Evolutionary conservation across 352 stramenopile species (phyloP).

Genomic region (Phytophthora sansomeana): DNA sequence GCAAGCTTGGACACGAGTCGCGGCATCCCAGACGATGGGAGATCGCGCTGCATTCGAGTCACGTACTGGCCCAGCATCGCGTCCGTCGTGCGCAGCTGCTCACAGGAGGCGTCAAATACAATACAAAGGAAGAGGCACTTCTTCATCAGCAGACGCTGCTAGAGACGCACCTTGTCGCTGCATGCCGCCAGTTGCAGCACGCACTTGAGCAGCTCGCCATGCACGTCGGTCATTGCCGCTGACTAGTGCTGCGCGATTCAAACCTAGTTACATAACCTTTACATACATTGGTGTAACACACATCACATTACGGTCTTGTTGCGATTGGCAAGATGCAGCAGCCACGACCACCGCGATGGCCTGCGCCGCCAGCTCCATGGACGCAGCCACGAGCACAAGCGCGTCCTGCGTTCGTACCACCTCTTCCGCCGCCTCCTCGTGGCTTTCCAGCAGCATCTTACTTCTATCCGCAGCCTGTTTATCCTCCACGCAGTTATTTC

Average conservation of each 20-base stretch:
- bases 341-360: conserved; percentile 23
- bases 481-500: conserved; percentile 15
- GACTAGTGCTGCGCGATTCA: neutral
- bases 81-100: conserved; percentile 67
- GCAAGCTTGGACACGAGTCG: conserved; percentile 68
- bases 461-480: conserved; percentile 12
- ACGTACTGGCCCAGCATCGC: conserved; percentile 53
- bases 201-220: conserved; percentile 75
- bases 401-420: conserved; percentile 17
- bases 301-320: neutral
- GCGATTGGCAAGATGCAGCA: neutral
- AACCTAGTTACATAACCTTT: neutral
- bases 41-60: conserved; percentile 42
- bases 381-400: conserved; percentile 10
- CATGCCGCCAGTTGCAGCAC: conserved; percentile 78
- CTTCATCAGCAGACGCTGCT: neutral
- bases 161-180: conserved; percentile 68
- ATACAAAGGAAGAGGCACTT: neutral
- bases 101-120: neutral
- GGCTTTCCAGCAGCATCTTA: neutral
- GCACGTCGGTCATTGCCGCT: conserved; percentile 52
- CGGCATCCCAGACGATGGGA: conserved; percentile 59
- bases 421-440: conserved; percentile 7
- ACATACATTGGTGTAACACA: neutral
- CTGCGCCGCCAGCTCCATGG: conserved; percentile 10